phyloP scores from a whole-genome alignment of 2,329 filamentous ascomycete genomes.

The Sporothrix pallida region DNA sequence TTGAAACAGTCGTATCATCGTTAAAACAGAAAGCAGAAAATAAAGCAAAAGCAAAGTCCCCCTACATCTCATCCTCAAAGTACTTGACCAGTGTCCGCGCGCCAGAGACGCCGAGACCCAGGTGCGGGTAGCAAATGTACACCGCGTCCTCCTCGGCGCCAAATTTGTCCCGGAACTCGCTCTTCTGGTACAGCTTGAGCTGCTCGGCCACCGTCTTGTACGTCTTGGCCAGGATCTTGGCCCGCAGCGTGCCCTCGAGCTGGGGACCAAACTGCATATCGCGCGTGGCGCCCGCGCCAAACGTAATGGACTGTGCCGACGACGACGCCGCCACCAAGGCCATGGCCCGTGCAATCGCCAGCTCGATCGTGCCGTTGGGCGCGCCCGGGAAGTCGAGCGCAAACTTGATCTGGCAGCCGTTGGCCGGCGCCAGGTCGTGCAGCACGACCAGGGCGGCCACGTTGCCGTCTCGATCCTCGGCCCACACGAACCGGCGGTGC shows the following conservation, averaged over 20 bases:
- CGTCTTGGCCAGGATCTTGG: constrained; percentile 80
- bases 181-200: constrained; percentile 81
- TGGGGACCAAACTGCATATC: constrained; percentile 81
- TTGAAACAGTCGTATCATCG: background rate
- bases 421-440: constrained; percentile 76
- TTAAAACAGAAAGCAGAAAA: background rate
- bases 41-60: background rate
- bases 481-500: constrained; percentile 86
- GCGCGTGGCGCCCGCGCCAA: constrained; percentile 80
- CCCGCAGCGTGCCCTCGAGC: constrained; percentile 77
- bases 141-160: constrained; percentile 82
- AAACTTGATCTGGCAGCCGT: constrained; percentile 96
- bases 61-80: constrained; percentile 68
- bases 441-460: constrained; percentile 81
- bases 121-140: constrained; percentile 88
- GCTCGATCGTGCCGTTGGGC: constrained; percentile 86
- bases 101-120: constrained; percentile 81
- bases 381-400: constrained; percentile 90
- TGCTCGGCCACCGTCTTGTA: constrained; percentile 84
- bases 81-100: constrained; percentile 87
- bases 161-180: constrained; percentile 89
- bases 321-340: constrained; percentile 50
- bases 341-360: constrained; percentile 75
- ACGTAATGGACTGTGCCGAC: constrained; percentile 75
- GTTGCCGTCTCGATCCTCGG: constrained; percentile 72